phyloP scores from a whole-genome alignment of 306 rosid genomes.

The Parietaria judaica region DNA sequence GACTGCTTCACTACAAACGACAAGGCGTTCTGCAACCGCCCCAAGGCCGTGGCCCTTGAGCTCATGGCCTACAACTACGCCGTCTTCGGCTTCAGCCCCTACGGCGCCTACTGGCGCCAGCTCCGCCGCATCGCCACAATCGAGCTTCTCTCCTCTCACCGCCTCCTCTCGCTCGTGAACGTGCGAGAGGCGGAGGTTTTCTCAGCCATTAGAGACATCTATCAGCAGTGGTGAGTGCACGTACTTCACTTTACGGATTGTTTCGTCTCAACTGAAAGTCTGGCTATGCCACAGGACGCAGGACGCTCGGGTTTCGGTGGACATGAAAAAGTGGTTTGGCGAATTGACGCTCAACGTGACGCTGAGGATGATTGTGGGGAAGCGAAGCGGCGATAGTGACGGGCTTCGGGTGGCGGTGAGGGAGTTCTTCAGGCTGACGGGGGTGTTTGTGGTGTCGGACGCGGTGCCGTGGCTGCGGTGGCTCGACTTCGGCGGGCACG shows the following conservation, averaged over 20 bases:
- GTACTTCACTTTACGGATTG: no score
- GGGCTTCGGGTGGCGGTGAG: not conserved
- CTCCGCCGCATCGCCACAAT: slow-evolving; percentile 15
- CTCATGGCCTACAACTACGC: slow-evolving; percentile 24
- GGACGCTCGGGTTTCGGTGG: not conserved
- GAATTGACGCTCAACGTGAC: slow-evolving; percentile 9
- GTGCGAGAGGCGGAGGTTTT: slow-evolving; percentile 9
- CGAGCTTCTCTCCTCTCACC: slow-evolving; percentile 15
- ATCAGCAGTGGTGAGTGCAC: not conserved
- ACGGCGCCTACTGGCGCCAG: slow-evolving; percentile 27
- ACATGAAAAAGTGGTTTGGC: slow-evolving; percentile 11
- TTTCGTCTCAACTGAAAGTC: no score
- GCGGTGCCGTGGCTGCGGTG: slow-evolving; percentile 17
- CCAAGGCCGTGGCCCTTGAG: slow-evolving; percentile 5
- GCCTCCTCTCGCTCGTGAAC: slow-evolving; percentile 8
- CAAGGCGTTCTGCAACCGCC: slow-evolving; percentile 15
- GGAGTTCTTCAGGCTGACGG: slow-evolving; percentile 5
- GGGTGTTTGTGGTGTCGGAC: slow-evolving; percentile 13
- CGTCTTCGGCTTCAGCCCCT: slow-evolving; percentile 15
- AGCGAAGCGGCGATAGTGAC: not conserved
- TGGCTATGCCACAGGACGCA: not conserved
- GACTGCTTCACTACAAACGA: slow-evolving; percentile 22
- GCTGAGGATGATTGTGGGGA: slow-evolving; percentile 14
- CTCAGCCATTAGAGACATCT: not conserved
- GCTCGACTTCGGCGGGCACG: slow-evolving; percentile 30